These are phyloP conservation scores for Plasmopara halstedii DNA, from an alignment of 352 stramenopile genomes.

Conservation along the genomic window DNA sequence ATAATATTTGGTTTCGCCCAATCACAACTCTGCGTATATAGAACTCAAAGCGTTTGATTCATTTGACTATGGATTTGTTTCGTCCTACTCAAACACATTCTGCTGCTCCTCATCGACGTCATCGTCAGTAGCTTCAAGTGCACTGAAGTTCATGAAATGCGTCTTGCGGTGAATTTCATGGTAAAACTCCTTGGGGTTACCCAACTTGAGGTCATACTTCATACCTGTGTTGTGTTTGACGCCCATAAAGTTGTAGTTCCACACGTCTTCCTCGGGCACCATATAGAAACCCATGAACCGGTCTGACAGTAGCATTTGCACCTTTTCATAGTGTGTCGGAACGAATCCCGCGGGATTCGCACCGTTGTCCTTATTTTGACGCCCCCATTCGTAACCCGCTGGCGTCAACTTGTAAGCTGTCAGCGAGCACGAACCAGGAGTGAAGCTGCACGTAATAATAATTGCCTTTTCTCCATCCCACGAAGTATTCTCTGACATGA, in stretches of 20 bases:
- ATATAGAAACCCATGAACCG: slow-evolving; percentile 99
- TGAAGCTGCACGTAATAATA: slow-evolving; percentile 98
- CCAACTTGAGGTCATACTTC: slow-evolving; percentile 97
- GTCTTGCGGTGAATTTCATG: slow-evolving; percentile 97
- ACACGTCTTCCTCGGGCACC: slow-evolving; percentile 96
- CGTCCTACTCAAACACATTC: slow-evolving; percentile 67
- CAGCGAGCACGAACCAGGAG: slow-evolving; percentile 98
- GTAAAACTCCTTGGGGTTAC: slow-evolving; percentile 99
- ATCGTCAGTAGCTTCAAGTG: slow-evolving; percentile 92
- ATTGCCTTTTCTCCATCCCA: slow-evolving; percentile 98
- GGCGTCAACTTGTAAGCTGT: slow-evolving; percentile 98
- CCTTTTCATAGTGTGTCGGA: slow-evolving; percentile 97
- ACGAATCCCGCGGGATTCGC: slow-evolving; percentile 93
- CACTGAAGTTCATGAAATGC: slow-evolving; percentile 99
- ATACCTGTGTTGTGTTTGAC: slow-evolving; percentile 97
- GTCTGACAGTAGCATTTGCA: slow-evolving; percentile 99
- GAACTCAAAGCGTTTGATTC: not conserved
- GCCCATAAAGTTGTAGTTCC: slow-evolving; percentile 99
- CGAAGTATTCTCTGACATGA: slow-evolving; percentile 94
- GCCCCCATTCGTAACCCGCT: slow-evolving; percentile 96
- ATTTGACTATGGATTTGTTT: not conserved
- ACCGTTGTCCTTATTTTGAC: slow-evolving; percentile 95
- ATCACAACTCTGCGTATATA: not conserved
- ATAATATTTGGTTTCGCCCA: slow-evolving; percentile 1
- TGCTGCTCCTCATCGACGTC: slow-evolving; percentile 90